Evolutionary conservation across 2,329 filamentous ascomycete species (phyloP).

Genomic region (Fusarium burgessii): DNA sequence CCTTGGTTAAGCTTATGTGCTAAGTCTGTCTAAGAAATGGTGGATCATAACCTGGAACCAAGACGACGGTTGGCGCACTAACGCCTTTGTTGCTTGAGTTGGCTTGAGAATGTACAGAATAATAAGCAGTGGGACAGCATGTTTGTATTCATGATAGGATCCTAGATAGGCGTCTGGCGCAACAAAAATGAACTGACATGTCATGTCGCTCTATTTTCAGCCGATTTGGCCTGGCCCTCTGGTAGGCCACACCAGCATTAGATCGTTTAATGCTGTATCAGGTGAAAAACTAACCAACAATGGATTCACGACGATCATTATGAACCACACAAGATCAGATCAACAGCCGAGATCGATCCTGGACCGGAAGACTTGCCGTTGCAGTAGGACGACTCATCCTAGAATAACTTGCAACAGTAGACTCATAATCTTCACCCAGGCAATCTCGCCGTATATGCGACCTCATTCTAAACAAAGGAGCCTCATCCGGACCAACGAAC

Average conservation of each 20-base stretch:
- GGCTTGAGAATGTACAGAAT: constrained; percentile 40
- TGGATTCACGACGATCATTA: constrained; percentile 14
- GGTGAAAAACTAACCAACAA: constrained; percentile 22
- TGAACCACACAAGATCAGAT: constrained; percentile 11
- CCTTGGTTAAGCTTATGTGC: constrained; percentile 54
- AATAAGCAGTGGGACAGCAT: constrained; percentile 43
- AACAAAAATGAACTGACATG: constrained; percentile 53
- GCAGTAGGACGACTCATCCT: constrained; percentile 18
- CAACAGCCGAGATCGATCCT: constrained; percentile 13
- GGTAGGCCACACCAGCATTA: constrained; percentile 21
- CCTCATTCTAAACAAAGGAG: constrained; percentile 42
- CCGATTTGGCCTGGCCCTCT: neutral
- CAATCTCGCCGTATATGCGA: constrained; percentile 49
- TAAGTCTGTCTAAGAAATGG: constrained; percentile 9
- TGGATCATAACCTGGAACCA: constrained; percentile 34
- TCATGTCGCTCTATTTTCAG: constrained; percentile 44
- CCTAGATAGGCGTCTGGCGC: constrained; percentile 59
- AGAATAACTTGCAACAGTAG: constrained; percentile 27
- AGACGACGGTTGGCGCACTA: constrained; percentile 17
- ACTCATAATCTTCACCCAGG: constrained; percentile 17
- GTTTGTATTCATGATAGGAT: constrained; percentile 52
- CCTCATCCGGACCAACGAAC: constrained; percentile 35
- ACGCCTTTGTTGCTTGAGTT: constrained; percentile 9
- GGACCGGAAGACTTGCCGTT: constrained; percentile 15
- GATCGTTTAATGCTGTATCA: constrained; percentile 33